A percentile compares a stretch with the other conserved stretches of the same genome.
Conservation (phyloP, 2,329 filamentous ascomycete species). For the Raffaelea deltoideospora region DNA sequence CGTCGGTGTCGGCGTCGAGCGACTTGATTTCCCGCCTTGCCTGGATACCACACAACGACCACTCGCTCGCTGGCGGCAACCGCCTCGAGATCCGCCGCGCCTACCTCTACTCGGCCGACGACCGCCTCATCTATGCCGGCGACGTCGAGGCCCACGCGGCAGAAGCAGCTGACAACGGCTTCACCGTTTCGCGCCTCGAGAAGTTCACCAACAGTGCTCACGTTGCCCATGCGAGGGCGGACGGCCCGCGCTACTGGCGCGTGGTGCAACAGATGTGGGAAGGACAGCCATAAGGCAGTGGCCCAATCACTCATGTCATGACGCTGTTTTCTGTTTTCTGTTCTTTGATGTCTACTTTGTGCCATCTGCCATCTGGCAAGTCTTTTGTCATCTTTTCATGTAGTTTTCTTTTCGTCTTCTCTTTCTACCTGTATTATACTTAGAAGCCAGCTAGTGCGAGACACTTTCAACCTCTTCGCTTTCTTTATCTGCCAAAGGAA, state of each 20-base stretch:
- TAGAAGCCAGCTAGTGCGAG: too few species aligned
- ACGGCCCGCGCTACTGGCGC: constrained; percentile 34
- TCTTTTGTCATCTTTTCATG: too few species aligned
- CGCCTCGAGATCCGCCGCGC: constrained; percentile 25
- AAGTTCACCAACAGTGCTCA: constrained; percentile 31
- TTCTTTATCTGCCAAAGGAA: too few species aligned
- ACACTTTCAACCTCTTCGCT: too few species aligned
- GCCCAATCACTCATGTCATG: too few species aligned
- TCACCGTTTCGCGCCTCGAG: constrained; percentile 24
- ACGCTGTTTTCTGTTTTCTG: too few species aligned
- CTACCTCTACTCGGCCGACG: constrained; percentile 37
- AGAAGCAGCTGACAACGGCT: constrained; percentile 23
- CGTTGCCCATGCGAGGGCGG: constrained; percentile 31
- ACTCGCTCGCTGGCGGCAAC: constrained; percentile 13
- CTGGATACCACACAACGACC: constrained; percentile 20
- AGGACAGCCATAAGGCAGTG: too few species aligned
- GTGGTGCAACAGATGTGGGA: constrained; percentile 32
- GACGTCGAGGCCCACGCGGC: constrained; percentile 33
- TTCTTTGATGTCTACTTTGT: too few species aligned
- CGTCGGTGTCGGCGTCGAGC: not conserved
- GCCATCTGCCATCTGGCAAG: too few species aligned
- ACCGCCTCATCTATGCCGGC: constrained; percentile 28
- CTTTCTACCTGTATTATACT: too few species aligned
- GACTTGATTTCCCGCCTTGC: constrained; percentile 3
- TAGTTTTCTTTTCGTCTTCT: too few species aligned